Evolutionary conservation across 345 rosid species (phyloP).

Genomic region (Hevea brasiliensis): DNA sequence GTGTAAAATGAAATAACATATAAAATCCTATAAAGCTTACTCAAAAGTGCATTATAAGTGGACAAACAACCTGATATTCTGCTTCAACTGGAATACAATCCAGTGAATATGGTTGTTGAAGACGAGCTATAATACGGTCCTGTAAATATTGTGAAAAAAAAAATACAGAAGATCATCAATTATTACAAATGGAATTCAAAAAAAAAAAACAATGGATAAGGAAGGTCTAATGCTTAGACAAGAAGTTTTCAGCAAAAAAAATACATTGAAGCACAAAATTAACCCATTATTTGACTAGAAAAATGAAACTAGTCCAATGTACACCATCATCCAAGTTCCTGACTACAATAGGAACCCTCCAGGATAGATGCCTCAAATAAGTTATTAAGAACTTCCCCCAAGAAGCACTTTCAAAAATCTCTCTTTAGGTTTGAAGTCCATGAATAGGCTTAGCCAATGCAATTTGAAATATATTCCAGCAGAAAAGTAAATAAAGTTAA

Average conservation of each 20-base stretch:
- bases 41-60: neutral
- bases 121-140: constrained; percentile 98
- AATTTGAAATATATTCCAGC: neutral
- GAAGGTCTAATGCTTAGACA: neutral
- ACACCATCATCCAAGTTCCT: neutral
- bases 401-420: neutral
- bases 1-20: neutral
- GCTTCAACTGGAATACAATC: constrained; percentile 99
- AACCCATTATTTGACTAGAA: neutral
- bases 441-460: neutral
- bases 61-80: constrained; percentile 80
- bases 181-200: neutral
- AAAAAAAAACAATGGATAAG: neutral
- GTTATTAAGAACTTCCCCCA: neutral
- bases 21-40: neutral
- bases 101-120: constrained; percentile 95
- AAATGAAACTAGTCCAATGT: neutral
- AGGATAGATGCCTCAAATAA: neutral
- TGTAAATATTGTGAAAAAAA: constrained; percentile 29
- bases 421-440: neutral
- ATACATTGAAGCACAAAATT: neutral
- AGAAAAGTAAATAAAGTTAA: neutral
- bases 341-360: neutral
- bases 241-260: neutral
- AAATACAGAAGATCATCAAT: neutral